Base-by-base conservation (phyloP, 441 rosid genomes). In the Euphorbia schlechtendalii region DNA sequence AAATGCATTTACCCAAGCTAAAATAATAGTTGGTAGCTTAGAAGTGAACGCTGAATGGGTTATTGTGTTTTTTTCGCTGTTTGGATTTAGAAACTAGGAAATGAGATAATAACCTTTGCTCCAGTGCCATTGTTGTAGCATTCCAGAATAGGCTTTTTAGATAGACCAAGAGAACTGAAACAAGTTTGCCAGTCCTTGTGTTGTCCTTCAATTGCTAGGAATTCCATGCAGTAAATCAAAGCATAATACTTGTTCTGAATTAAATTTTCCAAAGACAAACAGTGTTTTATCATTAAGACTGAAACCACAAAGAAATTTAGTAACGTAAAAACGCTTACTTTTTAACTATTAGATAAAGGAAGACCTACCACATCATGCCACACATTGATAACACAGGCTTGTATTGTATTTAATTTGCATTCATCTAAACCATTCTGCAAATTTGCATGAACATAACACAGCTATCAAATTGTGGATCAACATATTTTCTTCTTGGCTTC, bases 351-450 rank as follows among this genome's bases (percentile, higher is more conserved):
- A 17, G 64, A 49, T 25, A 28, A 15, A 66, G 38, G 27, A 64
- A 58, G 63, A 24, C 72, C 10, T 73, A 81, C 89, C 84, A 72
- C 74, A 71, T 76, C 67, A 38, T 66, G 59, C 71, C 74, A 79
- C 41, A 68, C 61, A 53, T 70, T 17, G 55, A 82, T 80, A 66
- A 79, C 81, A 51, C 89, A 82, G 21, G 84, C 84, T 71, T 82
- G 76, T 15, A 84, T 67, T n/a, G 70, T 60, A 69, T 84, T 82
- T 14, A 80, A 56, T 66, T 48, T 56, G 64, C 88, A 78, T 72
- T 84, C 82, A 22, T 75, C 76, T 21, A 32, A 70, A 63, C 86
- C 88, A 64, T 82, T 70, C 88, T 84, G 80, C 75, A 78, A 32
- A 67, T 21, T 51, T 14, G 32, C 15, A 36, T 43, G 61, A 57